Percentiles rank a stretch among this genome's conserved stretches.
Conservation (phyloP, 1,284 basidiomycete species). For the Sphagnurus paluster region DNA sequence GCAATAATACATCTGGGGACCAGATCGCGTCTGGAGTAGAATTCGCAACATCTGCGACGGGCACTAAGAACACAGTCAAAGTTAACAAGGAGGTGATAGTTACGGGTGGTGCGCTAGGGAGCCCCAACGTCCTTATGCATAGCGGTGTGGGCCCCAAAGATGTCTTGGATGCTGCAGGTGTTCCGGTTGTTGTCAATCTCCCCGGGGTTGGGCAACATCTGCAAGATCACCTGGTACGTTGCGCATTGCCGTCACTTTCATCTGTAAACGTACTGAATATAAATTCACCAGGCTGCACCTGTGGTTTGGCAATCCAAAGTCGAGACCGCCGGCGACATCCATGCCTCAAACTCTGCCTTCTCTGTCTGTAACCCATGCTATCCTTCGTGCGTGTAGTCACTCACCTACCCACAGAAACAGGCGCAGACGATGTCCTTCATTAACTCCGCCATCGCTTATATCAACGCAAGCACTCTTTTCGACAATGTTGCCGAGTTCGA, state of each 20-base stretch:
- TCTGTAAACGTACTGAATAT: not conserved
- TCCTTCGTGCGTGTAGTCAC: slow-evolving; percentile 14
- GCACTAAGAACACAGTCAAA: slow-evolving; percentile 25
- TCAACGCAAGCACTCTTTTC: slow-evolving; percentile 47
- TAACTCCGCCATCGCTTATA: slow-evolving; percentile 61
- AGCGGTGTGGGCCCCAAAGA: slow-evolving; percentile 67
- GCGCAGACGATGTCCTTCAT: slow-evolving; percentile 53
- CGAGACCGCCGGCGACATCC: slow-evolving; percentile 41
- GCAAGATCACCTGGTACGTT: slow-evolving; percentile 60
- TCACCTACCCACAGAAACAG: slow-evolving; percentile 48
- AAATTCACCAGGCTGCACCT: slow-evolving; percentile 37
- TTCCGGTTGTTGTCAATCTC: slow-evolving; percentile 47
- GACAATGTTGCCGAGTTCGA: slow-evolving; percentile 23
- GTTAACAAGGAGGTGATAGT: slow-evolving; percentile 62
- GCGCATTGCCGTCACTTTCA: no score
- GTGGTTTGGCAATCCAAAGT: slow-evolving; percentile 44
- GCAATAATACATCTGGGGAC: slow-evolving; percentile 25
- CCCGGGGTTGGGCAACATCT: slow-evolving; percentile 76
- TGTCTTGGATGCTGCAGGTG: slow-evolving; percentile 49
- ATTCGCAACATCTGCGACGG: slow-evolving; percentile 14
- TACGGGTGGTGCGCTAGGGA: slow-evolving; percentile 59
- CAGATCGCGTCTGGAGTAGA: slow-evolving; percentile 39
- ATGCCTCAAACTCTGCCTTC: slow-evolving; percentile 26
- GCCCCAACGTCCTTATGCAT: slow-evolving; percentile 62
- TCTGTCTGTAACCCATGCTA: slow-evolving; percentile 21